Evolutionary conservation across 345 rosid species (phyloP).

Genomic region (Salix suchowensis): DNA sequence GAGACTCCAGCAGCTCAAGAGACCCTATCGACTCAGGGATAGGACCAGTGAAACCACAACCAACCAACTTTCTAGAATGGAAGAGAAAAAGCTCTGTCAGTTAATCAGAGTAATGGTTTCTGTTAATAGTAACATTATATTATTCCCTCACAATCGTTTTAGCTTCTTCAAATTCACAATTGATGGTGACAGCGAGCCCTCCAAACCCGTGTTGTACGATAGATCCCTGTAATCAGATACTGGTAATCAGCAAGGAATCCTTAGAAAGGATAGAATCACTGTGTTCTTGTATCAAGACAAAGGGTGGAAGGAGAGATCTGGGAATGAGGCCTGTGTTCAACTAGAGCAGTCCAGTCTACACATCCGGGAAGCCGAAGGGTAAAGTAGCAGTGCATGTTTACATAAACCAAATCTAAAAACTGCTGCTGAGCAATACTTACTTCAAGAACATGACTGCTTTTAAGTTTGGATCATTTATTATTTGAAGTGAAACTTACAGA

Average conservation of each 20-base stretch:
- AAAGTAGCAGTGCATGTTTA: not conserved
- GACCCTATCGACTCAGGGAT: constrained; percentile 70
- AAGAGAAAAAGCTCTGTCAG: not conserved
- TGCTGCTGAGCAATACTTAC: no score
- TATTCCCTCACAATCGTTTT: constrained; percentile 52
- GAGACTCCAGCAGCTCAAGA: constrained; percentile 35
- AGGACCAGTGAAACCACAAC: constrained; percentile 65
- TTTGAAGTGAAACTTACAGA: constrained; percentile 41
- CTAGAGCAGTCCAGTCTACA: no score
- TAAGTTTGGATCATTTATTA: not conserved
- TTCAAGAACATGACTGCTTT: not conserved
- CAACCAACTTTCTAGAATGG: constrained; percentile 55
- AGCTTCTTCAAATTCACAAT: constrained; percentile 59
- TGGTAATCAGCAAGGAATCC: constrained; percentile 6
- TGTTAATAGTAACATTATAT: not conserved
- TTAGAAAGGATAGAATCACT: not conserved
- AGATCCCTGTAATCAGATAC: constrained; percentile 57
- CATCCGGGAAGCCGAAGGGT: no score
- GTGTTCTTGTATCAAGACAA: no score
- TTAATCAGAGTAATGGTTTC: not conserved
- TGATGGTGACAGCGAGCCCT: constrained; percentile 57
- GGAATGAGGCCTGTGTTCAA: no score
- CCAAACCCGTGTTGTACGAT: constrained; percentile 53
- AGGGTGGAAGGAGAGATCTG: not conserved
- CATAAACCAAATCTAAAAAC: no score